Evolutionary conservation across 164 flowering plant species (phyloP), one percentile per base, ranked within the genome.

Genomic region (Vitis riparia): DNA sequence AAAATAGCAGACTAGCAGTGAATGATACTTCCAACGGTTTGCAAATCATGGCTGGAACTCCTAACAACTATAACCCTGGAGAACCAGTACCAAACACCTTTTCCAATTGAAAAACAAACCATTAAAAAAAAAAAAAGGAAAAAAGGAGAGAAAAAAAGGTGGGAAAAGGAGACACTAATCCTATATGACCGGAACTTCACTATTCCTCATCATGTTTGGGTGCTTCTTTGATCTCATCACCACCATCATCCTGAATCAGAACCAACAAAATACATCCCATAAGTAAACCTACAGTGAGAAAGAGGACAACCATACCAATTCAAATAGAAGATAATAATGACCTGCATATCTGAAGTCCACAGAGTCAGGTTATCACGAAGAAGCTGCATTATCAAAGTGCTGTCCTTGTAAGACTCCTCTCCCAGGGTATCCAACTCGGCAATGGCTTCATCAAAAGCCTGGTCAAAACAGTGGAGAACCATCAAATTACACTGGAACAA

Each of bases 361-460:
- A 88, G 72, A 23, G 97, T 91, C 74, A 91, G 94, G 73, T 90
- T 91, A 65, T 91, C 97, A 11, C 97, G 91, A 30, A 91, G 94
- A 55, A 90, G 97, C 78, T 91, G 94, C 97, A 89, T 91, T 51
- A 91, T 91, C 83, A 89, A 81, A 63, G 93, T 91, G 85, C 90
- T 87, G 59, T 91, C 97, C 80, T 91, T 91, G 88, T 89, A 89
- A 8, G 93, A 89, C 76, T 91, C 97, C 77, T 89, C 97, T 0
- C 94, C 94, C 10, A 91, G 82, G n/a, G 94, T 88, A 65, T 89
- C 97, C 69, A 91, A 80, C 82, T 89, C 94, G 3, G 91, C 90
- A 56, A 90, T 90, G 11, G 97, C 97, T 74, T 90, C 93, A 74
- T 88, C 94, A 74, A 88, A 88, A 10, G 97, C 97, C 97, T 91